Evolutionary conservation across 2,329 filamentous ascomycete genomes (phyloP).

Genomic region (Blastomyces gilchristii): DNA sequence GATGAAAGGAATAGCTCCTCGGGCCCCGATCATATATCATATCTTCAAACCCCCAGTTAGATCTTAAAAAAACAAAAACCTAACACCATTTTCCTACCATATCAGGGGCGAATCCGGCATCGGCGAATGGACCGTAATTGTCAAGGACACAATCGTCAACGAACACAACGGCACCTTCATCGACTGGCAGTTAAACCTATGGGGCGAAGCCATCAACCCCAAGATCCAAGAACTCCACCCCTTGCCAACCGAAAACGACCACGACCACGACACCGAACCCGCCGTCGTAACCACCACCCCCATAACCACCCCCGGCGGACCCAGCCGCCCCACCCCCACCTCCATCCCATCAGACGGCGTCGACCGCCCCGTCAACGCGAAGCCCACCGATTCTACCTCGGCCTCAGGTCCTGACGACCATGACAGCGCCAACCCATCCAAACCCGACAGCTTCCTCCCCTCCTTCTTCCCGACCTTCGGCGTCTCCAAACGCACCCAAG

Average conservation of each 20-base stretch:
- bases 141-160: slow-evolving; percentile 77
- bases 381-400: slow-evolving; percentile 36
- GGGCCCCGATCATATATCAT: background rate
- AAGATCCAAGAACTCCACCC: slow-evolving; percentile 64
- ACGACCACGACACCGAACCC: slow-evolving; percentile 65
- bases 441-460: slow-evolving; percentile 51
- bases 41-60: background rate
- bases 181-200: slow-evolving; percentile 90
- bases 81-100: slow-evolving; percentile 19
- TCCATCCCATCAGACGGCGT: slow-evolving; percentile 52
- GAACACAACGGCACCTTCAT: slow-evolving; percentile 65
- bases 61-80: background rate
- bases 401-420: background rate
- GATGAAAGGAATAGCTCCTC: background rate
- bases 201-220: slow-evolving; percentile 77
- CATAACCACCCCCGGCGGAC: slow-evolving; percentile 52
- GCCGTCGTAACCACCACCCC: slow-evolving; percentile 46
- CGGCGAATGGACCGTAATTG: slow-evolving; percentile 81
- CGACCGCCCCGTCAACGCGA: slow-evolving; percentile 53
- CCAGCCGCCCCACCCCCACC: slow-evolving; percentile 34
- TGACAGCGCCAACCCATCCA: slow-evolving; percentile 14
- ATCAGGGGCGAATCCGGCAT: slow-evolving; percentile 73
- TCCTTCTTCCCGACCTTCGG: slow-evolving; percentile 86
- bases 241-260: slow-evolving; percentile 71
- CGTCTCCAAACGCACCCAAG: slow-evolving; percentile 72